Base-by-base conservation (phyloP, 1,139 yeast species). In the Spathaspora sp. region DNA sequence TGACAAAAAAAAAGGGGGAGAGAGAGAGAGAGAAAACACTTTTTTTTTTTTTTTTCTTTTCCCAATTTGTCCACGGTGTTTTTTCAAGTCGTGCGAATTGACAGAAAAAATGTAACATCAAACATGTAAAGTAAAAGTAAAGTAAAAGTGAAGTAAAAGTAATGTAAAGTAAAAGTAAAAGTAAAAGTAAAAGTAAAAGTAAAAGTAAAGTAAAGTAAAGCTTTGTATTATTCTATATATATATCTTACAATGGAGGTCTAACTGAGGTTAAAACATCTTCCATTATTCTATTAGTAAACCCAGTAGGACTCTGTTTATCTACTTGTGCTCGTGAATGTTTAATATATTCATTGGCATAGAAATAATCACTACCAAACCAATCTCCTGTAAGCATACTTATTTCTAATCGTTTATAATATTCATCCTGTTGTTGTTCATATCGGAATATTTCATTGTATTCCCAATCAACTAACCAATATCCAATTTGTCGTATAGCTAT, bases 381-480 rank as follows among this genome's bases (percentile, higher is more conserved):
- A 51, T 72, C 78, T 2, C 77, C 79, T 1, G 73, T 65, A n/a
- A 74, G 58, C 59, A 71, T 66, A 42, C 61, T 60, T 13, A 71
- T 62, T 42, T 69, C 68, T 23, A 64, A 45, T 33, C 60, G 54
- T 39, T 61, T 56, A 23, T 57, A 57, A 33, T 53, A 48, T 10
- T 37, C 39, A 8, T 41, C 48, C 6, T 47, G 53, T 9, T 39
- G 46, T 9, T 43, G 41, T 8, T 43, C 33, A 4, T 39, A 20
- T 5, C 42, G 33, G 41, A 61, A 58, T 8, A 59, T 44, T 6
- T 49, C 48, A 44, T 60, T 61, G 24, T 57, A 55, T 46, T 72
- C 76, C 79, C 79, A 74, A 53, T 72, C 74, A 13, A 74, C 73
- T 29, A 72, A 57, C 79, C 79, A 74, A 60, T 73, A 73, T 24